Conservation (phyloP, 192 early-diverging fungal genomes). For the Coemansia sp. region DNA sequence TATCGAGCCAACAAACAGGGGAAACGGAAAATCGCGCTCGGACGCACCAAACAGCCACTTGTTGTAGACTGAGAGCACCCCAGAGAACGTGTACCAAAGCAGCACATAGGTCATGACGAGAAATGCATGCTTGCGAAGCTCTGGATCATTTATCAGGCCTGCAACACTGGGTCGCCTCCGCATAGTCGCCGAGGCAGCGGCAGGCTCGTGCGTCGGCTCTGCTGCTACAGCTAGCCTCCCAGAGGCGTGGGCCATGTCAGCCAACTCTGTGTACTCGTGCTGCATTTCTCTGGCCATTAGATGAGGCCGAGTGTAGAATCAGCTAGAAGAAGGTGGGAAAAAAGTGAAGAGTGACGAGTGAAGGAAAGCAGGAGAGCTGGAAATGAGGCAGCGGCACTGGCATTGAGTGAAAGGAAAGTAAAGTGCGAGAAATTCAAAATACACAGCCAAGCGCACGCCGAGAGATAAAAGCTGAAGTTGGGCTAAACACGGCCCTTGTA, state of each 20-base stretch:
- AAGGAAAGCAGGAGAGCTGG: neutral
- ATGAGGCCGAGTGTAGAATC: neutral
- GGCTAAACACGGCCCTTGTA: neutral
- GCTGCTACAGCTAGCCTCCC: neutral
- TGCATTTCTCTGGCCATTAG: conserved; percentile 13
- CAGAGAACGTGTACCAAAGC: conserved; percentile 65
- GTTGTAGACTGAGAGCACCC: conserved; percentile 83
- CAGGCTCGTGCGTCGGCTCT: conserved; percentile 12
- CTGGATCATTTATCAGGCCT: conserved; percentile 20
- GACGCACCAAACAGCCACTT: conserved; percentile 87
- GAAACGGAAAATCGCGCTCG: conserved; percentile 81
- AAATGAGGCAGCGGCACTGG: neutral
- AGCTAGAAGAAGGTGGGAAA: neutral
- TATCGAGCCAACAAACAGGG: conserved; percentile 78
- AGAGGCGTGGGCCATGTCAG: conserved; percentile 19
- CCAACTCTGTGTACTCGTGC: conserved; percentile 48
- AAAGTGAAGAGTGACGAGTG: neutral
- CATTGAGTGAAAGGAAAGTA: neutral
- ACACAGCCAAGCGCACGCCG: neutral
- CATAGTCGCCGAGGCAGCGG: neutral
- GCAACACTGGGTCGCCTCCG: neutral
- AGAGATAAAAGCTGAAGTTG: neutral
- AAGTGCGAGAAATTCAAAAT: neutral
- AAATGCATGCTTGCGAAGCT: conserved; percentile 33
- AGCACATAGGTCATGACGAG: conserved; percentile 48